phyloP scores from a whole-genome alignment of 768 basidiomycete genomes.

The Rhizopogon salebrosus region DNA sequence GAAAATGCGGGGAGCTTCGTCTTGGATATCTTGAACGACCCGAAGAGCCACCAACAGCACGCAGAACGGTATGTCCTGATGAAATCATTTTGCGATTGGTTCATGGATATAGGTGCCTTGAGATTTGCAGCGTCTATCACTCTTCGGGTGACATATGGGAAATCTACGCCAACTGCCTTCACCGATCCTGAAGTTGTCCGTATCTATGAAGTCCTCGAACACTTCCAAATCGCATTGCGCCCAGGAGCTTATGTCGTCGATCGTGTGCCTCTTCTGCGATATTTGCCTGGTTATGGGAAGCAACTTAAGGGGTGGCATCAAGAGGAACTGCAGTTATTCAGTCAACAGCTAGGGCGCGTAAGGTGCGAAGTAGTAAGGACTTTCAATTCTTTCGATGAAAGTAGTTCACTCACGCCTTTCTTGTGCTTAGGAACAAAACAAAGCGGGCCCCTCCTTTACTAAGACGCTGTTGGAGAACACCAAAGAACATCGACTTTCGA shows the following conservation, averaged over 20 bases:
- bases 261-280: slow-evolving; percentile 40
- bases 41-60: slow-evolving; percentile 21
- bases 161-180: slow-evolving; percentile 7
- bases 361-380: slow-evolving; percentile 33
- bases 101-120: slow-evolving; percentile 5
- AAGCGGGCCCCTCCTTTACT: slow-evolving; percentile 32
- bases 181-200: slow-evolving; percentile 7
- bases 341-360: slow-evolving; percentile 38
- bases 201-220: slow-evolving; percentile 14
- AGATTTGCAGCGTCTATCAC: slow-evolving; percentile 9
- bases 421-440: slow-evolving; percentile 1
- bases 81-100: slow-evolving; percentile 23
- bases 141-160: slow-evolving; percentile 10
- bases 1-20: slow-evolving; percentile 14
- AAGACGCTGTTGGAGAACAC: slow-evolving; percentile 48
- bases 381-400: background rate
- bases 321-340: slow-evolving; percentile 48
- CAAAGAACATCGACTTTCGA: slow-evolving; percentile 39
- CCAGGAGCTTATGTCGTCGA: slow-evolving; percentile 52
- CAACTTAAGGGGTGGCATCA: slow-evolving; percentile 47
- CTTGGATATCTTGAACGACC: slow-evolving; percentile 16
- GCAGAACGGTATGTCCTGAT: slow-evolving; percentile 23
- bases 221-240: slow-evolving; percentile 21
- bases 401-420: too few species aligned
- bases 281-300: slow-evolving; percentile 47